A percentile compares a stretch with the other conserved stretches of the same genome.
Evolutionary conservation across 495 filamentous ascomycete species (phyloP).

Genomic region (Neurospora sp.): DNA sequence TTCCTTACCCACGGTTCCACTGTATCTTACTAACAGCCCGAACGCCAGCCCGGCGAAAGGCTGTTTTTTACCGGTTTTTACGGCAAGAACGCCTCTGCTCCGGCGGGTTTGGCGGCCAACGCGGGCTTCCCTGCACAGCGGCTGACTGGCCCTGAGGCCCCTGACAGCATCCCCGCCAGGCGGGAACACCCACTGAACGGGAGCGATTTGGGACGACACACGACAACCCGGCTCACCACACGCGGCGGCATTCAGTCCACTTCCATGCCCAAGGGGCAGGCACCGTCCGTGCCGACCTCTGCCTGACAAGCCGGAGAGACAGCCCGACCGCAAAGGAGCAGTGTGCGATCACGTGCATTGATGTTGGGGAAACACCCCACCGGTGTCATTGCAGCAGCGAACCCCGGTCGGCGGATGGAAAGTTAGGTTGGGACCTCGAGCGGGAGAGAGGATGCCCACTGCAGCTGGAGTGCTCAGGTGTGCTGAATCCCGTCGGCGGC

Average conservation of each 20-base stretch:
- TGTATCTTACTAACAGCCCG: neutral
- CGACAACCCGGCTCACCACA: neutral
- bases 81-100: neutral
- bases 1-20: constrained; percentile 7
- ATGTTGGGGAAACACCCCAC: neutral
- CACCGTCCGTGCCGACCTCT: neutral
- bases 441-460: neutral
- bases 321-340: neutral
- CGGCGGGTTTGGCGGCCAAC: neutral
- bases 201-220: neutral
- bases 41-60: neutral
- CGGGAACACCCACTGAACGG: neutral
- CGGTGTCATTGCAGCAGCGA: neutral
- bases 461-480: neutral
- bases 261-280: neutral
- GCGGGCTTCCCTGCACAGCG: neutral
- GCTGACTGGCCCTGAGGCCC: neutral
- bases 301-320: neutral
- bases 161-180: neutral
- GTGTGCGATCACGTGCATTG: neutral
- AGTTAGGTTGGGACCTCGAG: neutral
- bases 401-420: neutral
- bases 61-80: neutral
- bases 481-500: neutral
- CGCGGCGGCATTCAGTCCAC: neutral